phyloP scores from a whole-genome alignment of 495 filamentous ascomycete species.

The Elasticomyces elasticus region DNA sequence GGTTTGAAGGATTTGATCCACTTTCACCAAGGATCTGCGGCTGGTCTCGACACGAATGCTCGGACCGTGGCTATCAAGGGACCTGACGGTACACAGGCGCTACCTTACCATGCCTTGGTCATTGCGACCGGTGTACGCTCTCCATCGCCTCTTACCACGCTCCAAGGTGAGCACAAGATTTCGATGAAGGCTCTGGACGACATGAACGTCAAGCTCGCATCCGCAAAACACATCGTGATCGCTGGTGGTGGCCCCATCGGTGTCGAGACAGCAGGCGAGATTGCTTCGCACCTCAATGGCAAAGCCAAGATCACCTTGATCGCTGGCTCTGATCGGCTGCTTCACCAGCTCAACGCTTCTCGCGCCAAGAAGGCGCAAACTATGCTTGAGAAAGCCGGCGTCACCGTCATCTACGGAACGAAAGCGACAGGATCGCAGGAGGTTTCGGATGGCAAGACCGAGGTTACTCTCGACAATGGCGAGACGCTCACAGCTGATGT shows the following conservation, averaged over 20 bases:
- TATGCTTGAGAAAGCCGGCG: constrained; percentile 37
- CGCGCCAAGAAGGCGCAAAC: constrained; percentile 35
- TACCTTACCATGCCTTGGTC: constrained; percentile 38
- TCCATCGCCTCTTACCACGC: constrained; percentile 22
- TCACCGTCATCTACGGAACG: constrained; percentile 35
- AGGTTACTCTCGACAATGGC: constrained; percentile 30
- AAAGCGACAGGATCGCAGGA: constrained; percentile 22
- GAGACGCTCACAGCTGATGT: constrained; percentile 35
- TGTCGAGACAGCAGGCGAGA: constrained; percentile 48
- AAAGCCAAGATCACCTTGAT: constrained; percentile 40
- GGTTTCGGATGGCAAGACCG: constrained; percentile 24
- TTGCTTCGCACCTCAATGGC: constrained; percentile 30
- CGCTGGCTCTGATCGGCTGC: constrained; percentile 34
- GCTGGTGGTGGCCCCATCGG: constrained; percentile 59
- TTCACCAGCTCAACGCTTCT: constrained; percentile 35
- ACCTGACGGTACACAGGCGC: constrained; percentile 6
- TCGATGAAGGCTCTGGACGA: constrained; percentile 21
- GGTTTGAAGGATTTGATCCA: constrained; percentile 16
- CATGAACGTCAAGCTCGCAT: constrained; percentile 21
- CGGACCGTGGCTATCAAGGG: constrained; percentile 28
- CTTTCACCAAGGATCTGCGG: constrained; percentile 35
- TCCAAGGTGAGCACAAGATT: constrained; percentile 26
- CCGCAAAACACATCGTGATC: constrained; percentile 37
- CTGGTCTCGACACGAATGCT: constrained; percentile 26
- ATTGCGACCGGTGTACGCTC: constrained; percentile 30